phyloP scores from a whole-genome alignment of 2,329 filamentous ascomycete species.

The Cladosporium sp. region DNA sequence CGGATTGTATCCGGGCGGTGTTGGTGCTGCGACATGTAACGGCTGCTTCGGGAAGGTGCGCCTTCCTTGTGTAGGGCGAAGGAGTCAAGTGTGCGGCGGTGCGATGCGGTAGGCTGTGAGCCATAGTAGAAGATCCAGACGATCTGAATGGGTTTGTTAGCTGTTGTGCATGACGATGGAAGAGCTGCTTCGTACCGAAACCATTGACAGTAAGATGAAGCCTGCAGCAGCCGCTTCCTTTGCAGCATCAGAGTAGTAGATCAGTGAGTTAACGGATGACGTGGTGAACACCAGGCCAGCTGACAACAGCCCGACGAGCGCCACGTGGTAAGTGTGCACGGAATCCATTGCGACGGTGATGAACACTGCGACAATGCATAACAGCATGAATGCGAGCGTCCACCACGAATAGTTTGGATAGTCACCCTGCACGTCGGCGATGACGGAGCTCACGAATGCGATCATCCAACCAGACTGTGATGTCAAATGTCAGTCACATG shows the following conservation, averaged over 20 bases:
- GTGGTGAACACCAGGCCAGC: slow-evolving; percentile 81
- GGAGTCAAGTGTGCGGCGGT: slow-evolving; percentile 89
- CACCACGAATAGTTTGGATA: slow-evolving; percentile 94
- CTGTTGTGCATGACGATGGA: not conserved
- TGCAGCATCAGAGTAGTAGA: slow-evolving; percentile 70
- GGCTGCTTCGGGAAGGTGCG: slow-evolving; percentile 60
- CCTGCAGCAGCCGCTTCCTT: slow-evolving; percentile 81
- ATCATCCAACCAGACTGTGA: slow-evolving; percentile 88
- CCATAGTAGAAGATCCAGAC: slow-evolving; percentile 99
- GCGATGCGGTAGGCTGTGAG: slow-evolving; percentile 78
- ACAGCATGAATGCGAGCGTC: slow-evolving; percentile 79
- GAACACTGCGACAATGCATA: slow-evolving; percentile 73
- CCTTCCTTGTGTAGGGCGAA: slow-evolving; percentile 88
- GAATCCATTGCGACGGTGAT: slow-evolving; percentile 81
- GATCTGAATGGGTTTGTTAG: slow-evolving; percentile 56
- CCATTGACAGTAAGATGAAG: slow-evolving; percentile 90
- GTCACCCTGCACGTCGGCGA: slow-evolving; percentile 55
- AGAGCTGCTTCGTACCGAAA: slow-evolving; percentile 62
- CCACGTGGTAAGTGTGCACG: slow-evolving; percentile 84
- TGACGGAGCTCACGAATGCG: slow-evolving; percentile 78
- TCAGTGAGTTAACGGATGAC: slow-evolving; percentile 77
- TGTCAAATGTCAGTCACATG: slow-evolving; percentile 12
- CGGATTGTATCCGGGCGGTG: slow-evolving; percentile 83
- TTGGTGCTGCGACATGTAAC: slow-evolving; percentile 62
- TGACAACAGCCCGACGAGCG: slow-evolving; percentile 81